Evolutionary conservation across 179 eudicot genomes (phyloP), one percentile per base, ranked within the genome.

Genomic region (Spinacia oleracea): DNA sequence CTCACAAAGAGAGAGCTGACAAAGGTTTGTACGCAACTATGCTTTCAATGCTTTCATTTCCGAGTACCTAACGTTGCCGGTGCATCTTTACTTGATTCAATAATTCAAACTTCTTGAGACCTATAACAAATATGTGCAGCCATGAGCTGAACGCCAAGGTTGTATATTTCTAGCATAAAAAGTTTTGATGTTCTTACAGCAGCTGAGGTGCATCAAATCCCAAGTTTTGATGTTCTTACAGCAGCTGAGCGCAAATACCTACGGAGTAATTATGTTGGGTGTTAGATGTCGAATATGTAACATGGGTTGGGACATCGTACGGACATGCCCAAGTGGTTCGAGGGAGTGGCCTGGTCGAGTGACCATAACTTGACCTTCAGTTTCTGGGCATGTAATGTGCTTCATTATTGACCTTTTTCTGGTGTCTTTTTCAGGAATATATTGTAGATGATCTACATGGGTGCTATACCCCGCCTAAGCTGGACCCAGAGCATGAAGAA

Each of bases 1-100:
- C 93, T 92, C 75, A 89, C 97, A 40, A 94, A 93, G 87, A 91
- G 91, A 81, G 97, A 92, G 87, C 93, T 92, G 35, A 92, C 98
- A 2, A 89, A 94, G 97, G 98, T 91, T 77, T 34, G 84, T 81
- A 38, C 40, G 6, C 53, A 66, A 20, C 9, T 58, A 35, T 23
- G 5, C 63, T 25, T 46, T 45, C 56, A 56, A n/a, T n/a, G n/a
- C n/a, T n/a, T n/a, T n/a, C n/a, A n/a, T n/a, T 76, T 38, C 43
- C n/a, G 12, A 43, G 64, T 48, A 43, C 27, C 23, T 59, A 11
- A 55, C 51, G 74, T 31, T 35, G 60, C 76, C 21, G 40, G 2
- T 69, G 55, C 66, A 38, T n/a, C n/a, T n/a, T 59, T 70, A 14
- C 45, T 20, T 8, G 9, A 4, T 51, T 15, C 31, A 14, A 29